These are phyloP conservation scores for Cyathus olla DNA, from an alignment of 1,284 basidiomycete species.

Conservation along the genomic window DNA sequence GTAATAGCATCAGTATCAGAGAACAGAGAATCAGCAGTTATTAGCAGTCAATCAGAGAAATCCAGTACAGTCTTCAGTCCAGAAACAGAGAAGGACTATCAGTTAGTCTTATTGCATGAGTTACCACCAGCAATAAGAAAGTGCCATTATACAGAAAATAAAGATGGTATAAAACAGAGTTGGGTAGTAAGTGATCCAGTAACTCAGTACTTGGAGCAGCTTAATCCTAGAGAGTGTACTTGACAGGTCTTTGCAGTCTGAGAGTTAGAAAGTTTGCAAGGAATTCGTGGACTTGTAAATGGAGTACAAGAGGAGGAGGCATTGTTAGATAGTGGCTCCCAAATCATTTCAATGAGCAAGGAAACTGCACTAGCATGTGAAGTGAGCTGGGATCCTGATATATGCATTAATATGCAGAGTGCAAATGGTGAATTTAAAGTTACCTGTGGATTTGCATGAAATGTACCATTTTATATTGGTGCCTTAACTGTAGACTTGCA, in stretches of 20 bases:
- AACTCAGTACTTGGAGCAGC: no score
- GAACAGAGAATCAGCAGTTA: no score
- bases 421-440: slow-evolving; percentile 18
- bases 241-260: neutral
- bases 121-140: no score
- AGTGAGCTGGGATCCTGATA: slow-evolving; percentile 22
- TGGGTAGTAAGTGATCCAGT: neutral
- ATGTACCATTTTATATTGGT: slow-evolving; percentile 29
- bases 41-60: no score
- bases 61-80: no score
- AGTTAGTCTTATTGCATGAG: no score
- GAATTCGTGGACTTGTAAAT: slow-evolving; percentile 10
- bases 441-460: slow-evolving; percentile 22
- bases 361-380: slow-evolving; percentile 10
- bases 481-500: slow-evolving; percentile 27
- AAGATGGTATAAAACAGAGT: no score
- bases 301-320: slow-evolving; percentile 13
- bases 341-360: slow-evolving; percentile 26
- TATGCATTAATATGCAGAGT: slow-evolving; percentile 18
- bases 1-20: no score
- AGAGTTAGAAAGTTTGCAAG: neutral
- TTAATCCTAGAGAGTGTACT: no score
- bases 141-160: no score
- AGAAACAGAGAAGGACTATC: no score
- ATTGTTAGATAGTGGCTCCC: slow-evolving; percentile 26